Base-by-base conservation (phyloP, 148 eudicot species). In the Vaccinium corymbosum region DNA sequence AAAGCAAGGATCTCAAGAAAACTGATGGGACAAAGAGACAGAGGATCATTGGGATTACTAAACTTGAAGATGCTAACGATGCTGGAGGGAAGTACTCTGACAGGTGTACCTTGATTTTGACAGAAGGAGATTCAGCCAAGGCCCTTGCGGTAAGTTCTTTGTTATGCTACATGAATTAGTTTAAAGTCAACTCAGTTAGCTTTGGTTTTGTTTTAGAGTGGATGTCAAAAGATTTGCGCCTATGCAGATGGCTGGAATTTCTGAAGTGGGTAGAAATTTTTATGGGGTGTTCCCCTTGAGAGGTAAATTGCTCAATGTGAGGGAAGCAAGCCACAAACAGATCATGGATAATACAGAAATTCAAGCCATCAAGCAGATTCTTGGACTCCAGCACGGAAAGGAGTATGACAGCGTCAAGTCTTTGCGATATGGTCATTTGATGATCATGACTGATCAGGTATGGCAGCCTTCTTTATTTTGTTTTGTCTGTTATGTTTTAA, bases 361-460 rank as follows among this genome's bases (percentile, higher is more conserved):
- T 76, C 91, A 92, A 81, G 79, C 80, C 59, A 88, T 97, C 56
- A 97, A 97, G 89, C 87, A 93, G 89, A 97, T 97, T 83, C 85
- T 97, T 14, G 99, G 99, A 22, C 94, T 97, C 71, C 93, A 97
- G 88, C 97, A 93, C 27, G 97, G 92, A 0, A 92, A 92, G 87
- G 85, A 76, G 51, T 97, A 97, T 90, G 93, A 93, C 35, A 87
- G 85, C 85, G 88, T 89, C 42, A 92, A 91, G 86, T 83, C 89
- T 46, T 87, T 97, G 81, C 92, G 98, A 85, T 97, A 97, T 89
- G 99, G 99, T 46, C 98, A 97, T 85, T 83, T 97, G 75, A 97
- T 97, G 99, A 94, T 97, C 10, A 97, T 97, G 99, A 89, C 99
- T 66, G 99, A 97, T 95, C 99, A 97, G 99, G 99, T 94, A 48